These are phyloP conservation scores for Gossypium schwendimanii DNA, from an alignment of 441 rosid species.

Conservation along the genomic window DNA sequence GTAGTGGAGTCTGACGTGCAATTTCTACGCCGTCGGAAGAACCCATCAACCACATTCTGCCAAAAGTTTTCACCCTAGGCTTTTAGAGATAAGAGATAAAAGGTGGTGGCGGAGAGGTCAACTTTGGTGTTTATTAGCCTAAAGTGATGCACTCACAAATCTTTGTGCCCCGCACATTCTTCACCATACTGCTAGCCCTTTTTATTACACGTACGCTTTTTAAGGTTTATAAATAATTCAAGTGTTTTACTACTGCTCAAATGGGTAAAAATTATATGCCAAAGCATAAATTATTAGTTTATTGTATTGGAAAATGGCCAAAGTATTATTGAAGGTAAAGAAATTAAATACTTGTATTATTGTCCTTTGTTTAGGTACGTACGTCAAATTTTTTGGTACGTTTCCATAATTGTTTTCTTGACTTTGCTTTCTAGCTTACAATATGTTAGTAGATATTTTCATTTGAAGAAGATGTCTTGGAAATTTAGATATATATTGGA, in stretches of 20 bases:
- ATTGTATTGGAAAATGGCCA: too few species aligned
- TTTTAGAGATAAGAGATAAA: neutral
- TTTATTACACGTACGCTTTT: neutral
- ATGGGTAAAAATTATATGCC: too few species aligned
- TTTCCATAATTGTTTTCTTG: neutral
- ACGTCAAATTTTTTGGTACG: neutral
- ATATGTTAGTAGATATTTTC: neutral
- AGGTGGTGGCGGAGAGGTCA: constrained; percentile 4
- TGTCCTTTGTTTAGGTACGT: neutral
- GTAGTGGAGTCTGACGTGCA: constrained; percentile 27
- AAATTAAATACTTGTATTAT: neutral
- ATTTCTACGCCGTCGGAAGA: constrained; percentile 6
- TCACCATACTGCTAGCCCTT: constrained; percentile 10
- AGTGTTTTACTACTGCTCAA: neutral
- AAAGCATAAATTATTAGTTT: too few species aligned
- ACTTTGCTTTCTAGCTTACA: neutral
- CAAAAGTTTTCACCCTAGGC: neutral
- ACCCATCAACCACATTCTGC: constrained; percentile 24
- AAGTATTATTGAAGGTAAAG: neutral
- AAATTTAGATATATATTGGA: neutral
- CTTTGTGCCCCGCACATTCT: constrained; percentile 1
- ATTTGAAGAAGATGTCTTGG: neutral
- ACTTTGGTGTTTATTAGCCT: constrained; percentile 13
- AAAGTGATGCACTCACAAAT: constrained; percentile 16
- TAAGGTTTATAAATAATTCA: neutral